Base-by-base conservation (phyloP, 208 protist species). In the Trypanosoma mega region DNA sequence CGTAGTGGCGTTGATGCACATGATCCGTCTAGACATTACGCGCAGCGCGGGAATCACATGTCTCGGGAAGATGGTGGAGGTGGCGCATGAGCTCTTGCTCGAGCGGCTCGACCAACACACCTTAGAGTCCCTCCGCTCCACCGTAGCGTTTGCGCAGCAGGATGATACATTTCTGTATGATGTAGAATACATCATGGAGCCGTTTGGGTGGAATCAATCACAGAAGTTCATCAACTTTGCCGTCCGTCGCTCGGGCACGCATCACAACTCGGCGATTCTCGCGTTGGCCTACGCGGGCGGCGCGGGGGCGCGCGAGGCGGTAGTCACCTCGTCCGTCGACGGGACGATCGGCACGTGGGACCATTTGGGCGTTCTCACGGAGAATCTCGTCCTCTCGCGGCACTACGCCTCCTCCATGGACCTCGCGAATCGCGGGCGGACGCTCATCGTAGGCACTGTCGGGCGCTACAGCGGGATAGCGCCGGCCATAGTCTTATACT, bases 391-490 rank as follows among this genome's bases (percentile, higher is more conserved):
- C 12, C 77, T 95, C 24, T 80, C 89, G 1, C 78, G 77, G 37
- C 89, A 92, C 53, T 95, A 92, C 72, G 89, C 89, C 44, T 82
- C 85, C 8, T 90, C 85, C 14, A 78, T 95, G 18, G 89, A 92
- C 53, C 57, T 95, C 50, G 74, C 85, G 9, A 89, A 85, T 62
- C 72, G 75, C 52, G 85, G 85, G 3, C 75, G 77, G 31, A 76
- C 74, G 14, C 69, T 95, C 16, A 78, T 95, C 52, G 89, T 92
- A 9, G 89, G 85, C 26, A 75, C 80, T 12, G 83, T 87, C 1
- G 79, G 85, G 46, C 63, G 72, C 36, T 50, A 68, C 29, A 14
- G 57, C 8, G 67, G 62, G 48, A 82, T 78, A 11, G 66, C 78
- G 3, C 88, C 88, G 7, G 89, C 85, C 14, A 76, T 95, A 43